Evolutionary conservation across 192 early-diverging fungal genomes (phyloP).

Genomic region (Linnemannia hyalina): DNA sequence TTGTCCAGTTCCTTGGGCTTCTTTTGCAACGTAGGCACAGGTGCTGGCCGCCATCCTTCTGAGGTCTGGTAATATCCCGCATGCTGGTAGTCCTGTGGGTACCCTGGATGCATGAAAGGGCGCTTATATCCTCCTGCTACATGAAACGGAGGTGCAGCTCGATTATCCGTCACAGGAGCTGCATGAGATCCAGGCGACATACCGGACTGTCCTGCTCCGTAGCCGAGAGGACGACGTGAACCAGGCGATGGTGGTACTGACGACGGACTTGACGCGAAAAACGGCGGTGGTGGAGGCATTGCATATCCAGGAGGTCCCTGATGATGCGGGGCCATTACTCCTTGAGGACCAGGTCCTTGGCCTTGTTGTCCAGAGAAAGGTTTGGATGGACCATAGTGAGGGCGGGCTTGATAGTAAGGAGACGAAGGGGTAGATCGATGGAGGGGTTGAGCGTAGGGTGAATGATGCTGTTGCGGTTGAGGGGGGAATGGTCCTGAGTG

Average conservation of each 20-base stretch:
- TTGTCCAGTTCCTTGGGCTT: slow-evolving; percentile 66
- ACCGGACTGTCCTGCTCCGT: slow-evolving; percentile 1
- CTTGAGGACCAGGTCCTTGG: slow-evolving; percentile 27
- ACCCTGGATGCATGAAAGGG: slow-evolving; percentile 22
- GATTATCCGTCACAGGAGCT: not conserved
- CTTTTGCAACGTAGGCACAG: slow-evolving; percentile 45
- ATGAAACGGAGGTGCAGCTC: slow-evolving; percentile 19
- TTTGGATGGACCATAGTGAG: slow-evolving; percentile 16
- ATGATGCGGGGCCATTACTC: slow-evolving; percentile 2
- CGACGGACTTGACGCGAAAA: not conserved
- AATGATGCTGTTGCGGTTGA: slow-evolving; percentile 7
- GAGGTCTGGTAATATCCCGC: slow-evolving; percentile 27
- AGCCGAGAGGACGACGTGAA: slow-evolving; percentile 15
- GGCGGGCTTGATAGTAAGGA: slow-evolving; percentile 32
- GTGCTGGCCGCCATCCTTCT: slow-evolving; percentile 30
- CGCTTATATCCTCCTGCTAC: slow-evolving; percentile 12
- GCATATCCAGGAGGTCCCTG: slow-evolving; percentile 10
- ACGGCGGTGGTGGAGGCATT: slow-evolving; percentile 11
- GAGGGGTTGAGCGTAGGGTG: slow-evolving; percentile 12
- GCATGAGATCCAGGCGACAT: slow-evolving; percentile 19
- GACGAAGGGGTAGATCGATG: slow-evolving; percentile 18
- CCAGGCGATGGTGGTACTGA: slow-evolving; percentile 10
- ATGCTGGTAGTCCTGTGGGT: slow-evolving; percentile 20
- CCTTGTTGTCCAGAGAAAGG: slow-evolving; percentile 27
- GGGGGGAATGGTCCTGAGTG: slow-evolving; percentile 1